Percentiles rank a stretch among this genome's conserved stretches.
phyloP scores from a whole-genome alignment of 768 basidiomycete species.

The Tulasnella sp. region DNA sequence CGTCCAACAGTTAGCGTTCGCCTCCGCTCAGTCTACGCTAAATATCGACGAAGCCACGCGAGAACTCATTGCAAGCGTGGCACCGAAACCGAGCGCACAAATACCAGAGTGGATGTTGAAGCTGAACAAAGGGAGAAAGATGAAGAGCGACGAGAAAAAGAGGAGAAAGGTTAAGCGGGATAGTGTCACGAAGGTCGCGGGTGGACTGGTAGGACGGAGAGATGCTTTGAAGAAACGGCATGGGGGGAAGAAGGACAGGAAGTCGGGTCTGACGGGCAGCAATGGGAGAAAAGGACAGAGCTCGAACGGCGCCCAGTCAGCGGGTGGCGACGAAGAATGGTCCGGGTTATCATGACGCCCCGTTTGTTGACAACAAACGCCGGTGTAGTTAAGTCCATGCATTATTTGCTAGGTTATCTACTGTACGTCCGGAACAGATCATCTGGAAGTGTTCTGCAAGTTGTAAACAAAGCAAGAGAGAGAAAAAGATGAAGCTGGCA shows the following conservation, averaged over 20 bases:
- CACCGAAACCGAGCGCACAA: constrained; percentile 36
- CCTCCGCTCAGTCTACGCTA: not conserved
- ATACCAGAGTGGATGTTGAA: constrained; percentile 84
- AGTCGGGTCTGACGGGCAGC: too few species aligned
- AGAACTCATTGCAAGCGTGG: constrained; percentile 30
- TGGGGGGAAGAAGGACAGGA: constrained; percentile 3
- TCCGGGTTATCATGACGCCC: not conserved
- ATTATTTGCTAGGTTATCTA: not conserved
- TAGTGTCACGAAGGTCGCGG: constrained; percentile 59
- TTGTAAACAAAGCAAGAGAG: not conserved
- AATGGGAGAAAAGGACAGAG: not conserved
- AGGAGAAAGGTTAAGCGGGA: constrained; percentile 48
- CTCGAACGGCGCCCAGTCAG: not conserved
- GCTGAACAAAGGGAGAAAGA: constrained; percentile 84
- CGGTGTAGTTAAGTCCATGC: not conserved
- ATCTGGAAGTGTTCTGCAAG: not conserved
- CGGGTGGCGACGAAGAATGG: not conserved
- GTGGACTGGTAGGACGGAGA: constrained; percentile 52
- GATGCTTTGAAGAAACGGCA: constrained; percentile 56
- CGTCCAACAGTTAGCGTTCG: constrained; percentile 11
- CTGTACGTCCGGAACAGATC: not conserved
- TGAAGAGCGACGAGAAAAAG: constrained; percentile 76
- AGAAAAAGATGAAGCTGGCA: not conserved
- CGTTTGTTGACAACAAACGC: not conserved
- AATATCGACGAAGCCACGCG: not conserved